These are phyloP conservation scores for Colletotrichum lentis DNA, from an alignment of 2,329 filamentous ascomycete genomes.

Conservation along the genomic window DNA sequence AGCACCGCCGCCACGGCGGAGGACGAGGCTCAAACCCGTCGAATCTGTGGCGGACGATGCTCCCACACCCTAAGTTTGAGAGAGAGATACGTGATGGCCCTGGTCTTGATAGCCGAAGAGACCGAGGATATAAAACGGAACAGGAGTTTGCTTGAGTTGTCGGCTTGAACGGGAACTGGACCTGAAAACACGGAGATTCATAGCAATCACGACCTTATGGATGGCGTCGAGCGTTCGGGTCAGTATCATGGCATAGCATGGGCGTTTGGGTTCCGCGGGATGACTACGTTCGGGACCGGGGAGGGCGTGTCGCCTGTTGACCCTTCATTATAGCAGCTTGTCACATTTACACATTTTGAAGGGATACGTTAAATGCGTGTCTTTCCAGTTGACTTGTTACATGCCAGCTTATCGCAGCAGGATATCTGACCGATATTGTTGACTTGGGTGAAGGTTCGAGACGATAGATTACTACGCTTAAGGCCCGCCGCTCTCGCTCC, in stretches of 20 bases:
- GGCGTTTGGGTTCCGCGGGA: constrained; percentile 29
- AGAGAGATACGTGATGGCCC: neutral
- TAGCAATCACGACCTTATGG: constrained; percentile 2
- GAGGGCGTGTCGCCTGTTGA: neutral
- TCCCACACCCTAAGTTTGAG: constrained; percentile 1
- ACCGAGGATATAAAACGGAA: constrained; percentile 13
- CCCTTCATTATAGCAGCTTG: neutral
- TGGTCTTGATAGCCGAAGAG: constrained; percentile 1
- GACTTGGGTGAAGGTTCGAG: neutral
- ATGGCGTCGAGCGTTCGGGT: constrained; percentile 11
- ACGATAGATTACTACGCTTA: too few relatives aligned
- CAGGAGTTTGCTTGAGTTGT: constrained; percentile 16
- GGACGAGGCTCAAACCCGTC: constrained; percentile 51
- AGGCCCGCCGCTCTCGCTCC: too few relatives aligned
- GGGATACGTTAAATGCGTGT: neutral
- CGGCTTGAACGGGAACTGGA: constrained; percentile 3
- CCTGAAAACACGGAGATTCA: constrained; percentile 1
- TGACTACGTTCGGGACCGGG: neutral
- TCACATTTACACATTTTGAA: neutral
- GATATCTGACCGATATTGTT: neutral
- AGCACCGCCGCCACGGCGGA: constrained; percentile 57
- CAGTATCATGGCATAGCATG: constrained; percentile 30
- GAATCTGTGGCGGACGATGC: constrained; percentile 20
- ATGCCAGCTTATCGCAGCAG: neutral
- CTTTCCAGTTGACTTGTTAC: neutral